A percentile compares a stretch with the other conserved stretches of the same genome.
Conservation (phyloP, 1,284 basidiomycete genomes). For the Trametes sp. region DNA sequence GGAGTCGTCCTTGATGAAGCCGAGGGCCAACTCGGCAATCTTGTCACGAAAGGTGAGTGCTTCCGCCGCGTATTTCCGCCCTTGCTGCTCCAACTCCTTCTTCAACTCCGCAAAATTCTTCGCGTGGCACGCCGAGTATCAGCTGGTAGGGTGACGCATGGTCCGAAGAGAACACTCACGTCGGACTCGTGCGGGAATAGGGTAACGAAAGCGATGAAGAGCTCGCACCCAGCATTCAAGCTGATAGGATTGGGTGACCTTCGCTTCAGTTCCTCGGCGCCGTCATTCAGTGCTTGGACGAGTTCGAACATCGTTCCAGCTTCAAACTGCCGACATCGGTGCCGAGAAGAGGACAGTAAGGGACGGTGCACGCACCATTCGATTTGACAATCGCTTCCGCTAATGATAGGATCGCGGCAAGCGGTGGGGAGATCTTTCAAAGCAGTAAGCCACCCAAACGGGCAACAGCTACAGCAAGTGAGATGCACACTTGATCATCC, state of each 20-base stretch:
- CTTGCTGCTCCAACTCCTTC: constrained; percentile 80
- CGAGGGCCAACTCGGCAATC: constrained; percentile 89
- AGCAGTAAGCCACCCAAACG: constrained; percentile 12
- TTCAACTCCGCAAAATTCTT: constrained; percentile 87
- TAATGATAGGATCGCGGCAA: constrained; percentile 87
- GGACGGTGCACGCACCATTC: constrained; percentile 56
- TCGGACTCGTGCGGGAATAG: constrained; percentile 84
- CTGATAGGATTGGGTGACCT: constrained; percentile 83
- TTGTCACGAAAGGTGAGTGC: constrained; percentile 90
- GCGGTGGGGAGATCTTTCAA: constrained; percentile 80
- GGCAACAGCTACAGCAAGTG: not conserved
- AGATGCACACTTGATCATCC: constrained; percentile 60
- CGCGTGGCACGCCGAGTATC: constrained; percentile 21
- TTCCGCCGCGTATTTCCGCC: constrained; percentile 77
- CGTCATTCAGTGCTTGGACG: constrained; percentile 81
- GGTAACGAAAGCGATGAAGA: constrained; percentile 90
- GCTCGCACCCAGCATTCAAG: constrained; percentile 88
- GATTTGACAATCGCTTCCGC: constrained; percentile 81
- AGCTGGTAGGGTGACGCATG: constrained; percentile 18
- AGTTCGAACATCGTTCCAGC: constrained; percentile 94
- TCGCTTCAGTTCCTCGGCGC: constrained; percentile 70
- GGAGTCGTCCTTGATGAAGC: constrained; percentile 94
- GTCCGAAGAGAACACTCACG: constrained; percentile 52
- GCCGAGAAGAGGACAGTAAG: constrained; percentile 18
- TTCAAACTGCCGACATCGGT: constrained; percentile 35